phyloP scores from a whole-genome alignment of 75 land plant species.

The Adiantum capillusveneris region DNA sequence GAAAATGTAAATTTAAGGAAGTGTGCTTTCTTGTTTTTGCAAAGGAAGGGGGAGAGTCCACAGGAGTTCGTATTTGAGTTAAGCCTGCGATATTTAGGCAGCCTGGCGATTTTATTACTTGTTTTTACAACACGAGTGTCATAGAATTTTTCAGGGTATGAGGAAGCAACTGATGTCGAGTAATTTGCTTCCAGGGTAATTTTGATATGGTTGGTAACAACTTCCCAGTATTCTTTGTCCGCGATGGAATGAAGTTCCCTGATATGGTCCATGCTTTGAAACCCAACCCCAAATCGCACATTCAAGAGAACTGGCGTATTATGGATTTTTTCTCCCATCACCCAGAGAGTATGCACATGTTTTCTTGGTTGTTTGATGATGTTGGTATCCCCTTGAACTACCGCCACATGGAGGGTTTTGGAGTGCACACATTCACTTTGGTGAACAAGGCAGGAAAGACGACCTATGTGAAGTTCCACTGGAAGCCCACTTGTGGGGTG shows the following conservation, averaged over 20 bases:
- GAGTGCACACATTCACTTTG: constrained; percentile 36
- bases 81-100: too few species aligned
- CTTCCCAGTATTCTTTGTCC: constrained; percentile 45
- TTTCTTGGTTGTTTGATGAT: constrained; percentile 38
- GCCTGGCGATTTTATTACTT: not conserved
- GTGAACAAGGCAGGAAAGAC: constrained; percentile 32
- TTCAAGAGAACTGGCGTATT: constrained; percentile 42
- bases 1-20: too few species aligned
- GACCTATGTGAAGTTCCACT: constrained; percentile 42
- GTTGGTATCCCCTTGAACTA: constrained; percentile 39
- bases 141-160: not conserved
- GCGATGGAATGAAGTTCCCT: constrained; percentile 48
- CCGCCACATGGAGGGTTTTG: constrained; percentile 51
- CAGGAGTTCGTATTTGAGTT: too few species aligned
- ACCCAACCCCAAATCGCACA: constrained; percentile 45
- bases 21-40: too few species aligned
- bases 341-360: constrained; percentile 35
- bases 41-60: too few species aligned
- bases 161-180: not conserved
- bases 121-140: not conserved
- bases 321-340: constrained; percentile 45
- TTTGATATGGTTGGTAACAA: constrained; percentile 50
- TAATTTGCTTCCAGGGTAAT: constrained; percentile 11
- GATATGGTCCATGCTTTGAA: constrained; percentile 44
- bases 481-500: constrained; percentile 47